Percentiles rank a stretch among this genome's conserved stretches.
phyloP scores from a whole-genome alignment of 441 rosid genomes.

The Gossypium lobatum region DNA sequence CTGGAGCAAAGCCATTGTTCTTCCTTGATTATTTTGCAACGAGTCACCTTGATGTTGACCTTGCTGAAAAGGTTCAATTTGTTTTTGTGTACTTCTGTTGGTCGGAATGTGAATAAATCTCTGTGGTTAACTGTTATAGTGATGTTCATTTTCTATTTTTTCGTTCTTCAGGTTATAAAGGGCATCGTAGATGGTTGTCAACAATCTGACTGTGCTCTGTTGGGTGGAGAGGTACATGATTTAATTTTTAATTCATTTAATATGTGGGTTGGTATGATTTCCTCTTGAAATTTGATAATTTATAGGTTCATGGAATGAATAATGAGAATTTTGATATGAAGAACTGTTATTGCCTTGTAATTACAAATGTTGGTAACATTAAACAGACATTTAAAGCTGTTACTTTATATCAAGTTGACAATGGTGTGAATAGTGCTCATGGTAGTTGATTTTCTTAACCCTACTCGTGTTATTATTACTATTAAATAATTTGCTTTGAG shows the following conservation, averaged over 20 bases:
- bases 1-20: conserved; percentile 90
- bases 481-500: neutral
- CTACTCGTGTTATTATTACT: too few relatives aligned
- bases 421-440: neutral
- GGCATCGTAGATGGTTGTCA: conserved; percentile 89
- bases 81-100: neutral
- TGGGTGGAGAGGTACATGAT: conserved; percentile 89
- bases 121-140: neutral
- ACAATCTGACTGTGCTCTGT: conserved; percentile 67
- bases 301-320: neutral
- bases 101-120: neutral
- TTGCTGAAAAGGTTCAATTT: conserved; percentile 74
- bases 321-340: neutral
- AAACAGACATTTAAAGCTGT: neutral
- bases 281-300: neutral
- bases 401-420: neutral
- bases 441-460: neutral
- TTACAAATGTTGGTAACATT: neutral
- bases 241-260: neutral
- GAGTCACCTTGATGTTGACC: conserved; percentile 85
- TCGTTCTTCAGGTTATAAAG: conserved; percentile 59
- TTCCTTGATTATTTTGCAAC: conserved; percentile 94
- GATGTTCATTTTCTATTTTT: neutral
- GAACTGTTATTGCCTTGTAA: neutral
- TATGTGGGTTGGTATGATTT: neutral